Evolutionary conservation across 2,329 filamentous ascomycete genomes (phyloP).

Genomic region (Cladosporium sphaerospermum): DNA sequence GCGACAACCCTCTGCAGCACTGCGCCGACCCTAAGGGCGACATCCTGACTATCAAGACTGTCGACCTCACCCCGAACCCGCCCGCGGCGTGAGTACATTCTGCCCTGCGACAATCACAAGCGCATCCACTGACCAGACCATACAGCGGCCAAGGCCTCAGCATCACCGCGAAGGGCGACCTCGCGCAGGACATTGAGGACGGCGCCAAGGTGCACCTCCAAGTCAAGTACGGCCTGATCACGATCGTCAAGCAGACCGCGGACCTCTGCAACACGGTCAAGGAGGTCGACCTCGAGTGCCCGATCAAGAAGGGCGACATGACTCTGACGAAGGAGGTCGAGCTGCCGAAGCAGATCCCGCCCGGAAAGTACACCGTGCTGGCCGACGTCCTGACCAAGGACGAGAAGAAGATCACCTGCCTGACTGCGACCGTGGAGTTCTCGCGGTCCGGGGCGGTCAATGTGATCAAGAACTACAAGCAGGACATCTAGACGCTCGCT

Average conservation of each 20-base stretch:
- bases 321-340: slow-evolving; percentile 72
- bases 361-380: slow-evolving; percentile 80
- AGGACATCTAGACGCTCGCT: slow-evolving; percentile 1
- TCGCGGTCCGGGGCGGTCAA: slow-evolving; percentile 30
- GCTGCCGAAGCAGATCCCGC: slow-evolving; percentile 79
- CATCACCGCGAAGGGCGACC: slow-evolving; percentile 72
- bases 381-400: slow-evolving; percentile 78
- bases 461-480: background rate
- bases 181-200: slow-evolving; percentile 64
- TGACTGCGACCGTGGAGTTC: slow-evolving; percentile 69
- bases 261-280: slow-evolving; percentile 84
- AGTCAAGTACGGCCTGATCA: slow-evolving; percentile 93
- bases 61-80: slow-evolving; percentile 80
- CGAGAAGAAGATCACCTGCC: slow-evolving; percentile 76
- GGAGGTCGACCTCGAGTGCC: slow-evolving; percentile 85
- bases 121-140: slow-evolving; percentile 10
- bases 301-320: slow-evolving; percentile 71
- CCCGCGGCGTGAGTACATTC: slow-evolving; percentile 61
- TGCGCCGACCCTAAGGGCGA: slow-evolving; percentile 66
- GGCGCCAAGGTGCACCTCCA: slow-evolving; percentile 76
- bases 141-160: slow-evolving; percentile 67
- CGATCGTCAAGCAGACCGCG: slow-evolving; percentile 70
- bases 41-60: slow-evolving; percentile 67
- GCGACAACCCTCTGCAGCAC: slow-evolving; percentile 77
- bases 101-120: slow-evolving; percentile 4